Percentiles rank a stretch among this genome's conserved stretches.
Conservation (phyloP, 2,329 filamentous ascomycete genomes). For the Microcyclospora pomicola region DNA sequence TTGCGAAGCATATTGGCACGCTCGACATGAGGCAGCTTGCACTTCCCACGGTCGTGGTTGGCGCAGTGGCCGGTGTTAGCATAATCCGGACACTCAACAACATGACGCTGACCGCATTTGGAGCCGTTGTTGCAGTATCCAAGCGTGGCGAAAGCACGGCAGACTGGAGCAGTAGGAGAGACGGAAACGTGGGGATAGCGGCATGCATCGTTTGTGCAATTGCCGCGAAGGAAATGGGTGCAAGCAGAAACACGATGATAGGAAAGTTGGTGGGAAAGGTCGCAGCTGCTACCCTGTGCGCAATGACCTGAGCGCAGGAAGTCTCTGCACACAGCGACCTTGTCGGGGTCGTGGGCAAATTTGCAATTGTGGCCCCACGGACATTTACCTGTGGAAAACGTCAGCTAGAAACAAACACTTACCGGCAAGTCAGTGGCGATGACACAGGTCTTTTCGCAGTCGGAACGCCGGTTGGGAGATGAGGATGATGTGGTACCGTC, state of each 20-base stretch:
- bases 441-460: conserved; percentile 1
- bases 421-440: conserved; percentile 9
- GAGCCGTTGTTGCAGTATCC: conserved; percentile 81
- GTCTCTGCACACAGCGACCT: conserved; percentile 81
- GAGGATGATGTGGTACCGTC: conserved; percentile 16
- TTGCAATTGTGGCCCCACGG: conserved; percentile 66
- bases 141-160: conserved; percentile 67
- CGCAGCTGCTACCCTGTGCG: conserved; percentile 62
- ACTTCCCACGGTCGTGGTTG: conserved; percentile 46
- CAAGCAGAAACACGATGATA: conserved; percentile 78
- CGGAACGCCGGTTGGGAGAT: conserved; percentile 3
- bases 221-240: conserved; percentile 77
- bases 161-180: conserved; percentile 64
- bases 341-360: conserved; percentile 70
- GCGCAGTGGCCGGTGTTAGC: conserved; percentile 79
- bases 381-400: conserved; percentile 55
- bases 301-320: conserved; percentile 71
- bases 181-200: conserved; percentile 76
- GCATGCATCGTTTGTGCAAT: conserved; percentile 77
- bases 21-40: conserved; percentile 76
- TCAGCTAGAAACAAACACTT: conserved; percentile 13
- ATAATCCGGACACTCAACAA: conserved; percentile 81
- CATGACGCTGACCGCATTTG: conserved; percentile 67
- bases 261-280: conserved; percentile 76
- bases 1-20: conserved; percentile 66